Percentiles rank a stretch among this genome's conserved stretches.
Conservation (phyloP, 2,329 filamentous ascomycete species). For the Camptophora hylomeconis region DNA sequence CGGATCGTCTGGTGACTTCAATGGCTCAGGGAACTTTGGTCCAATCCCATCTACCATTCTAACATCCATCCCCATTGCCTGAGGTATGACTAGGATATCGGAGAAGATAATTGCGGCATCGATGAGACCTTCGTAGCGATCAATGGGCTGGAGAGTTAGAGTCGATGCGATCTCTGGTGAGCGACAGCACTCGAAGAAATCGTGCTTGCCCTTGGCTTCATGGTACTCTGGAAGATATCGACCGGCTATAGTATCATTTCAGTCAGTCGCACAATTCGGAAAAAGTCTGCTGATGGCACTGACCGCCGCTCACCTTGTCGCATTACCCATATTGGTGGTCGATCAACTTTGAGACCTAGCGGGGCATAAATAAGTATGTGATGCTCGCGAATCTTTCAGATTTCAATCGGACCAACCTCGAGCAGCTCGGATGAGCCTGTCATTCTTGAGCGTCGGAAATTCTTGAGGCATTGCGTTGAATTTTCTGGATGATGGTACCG, state of each 20-base stretch:
- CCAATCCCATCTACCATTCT: slow-evolving; percentile 98
- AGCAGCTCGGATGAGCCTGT: slow-evolving; percentile 79
- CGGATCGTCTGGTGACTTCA: slow-evolving; percentile 64
- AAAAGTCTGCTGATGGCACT: slow-evolving; percentile 8
- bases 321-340: slow-evolving; percentile 98
- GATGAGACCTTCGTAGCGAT: slow-evolving; percentile 78
- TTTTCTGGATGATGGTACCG: no score
- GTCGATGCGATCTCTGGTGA: slow-evolving; percentile 85
- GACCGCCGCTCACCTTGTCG: slow-evolving; percentile 60
- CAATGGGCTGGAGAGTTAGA: slow-evolving; percentile 85
- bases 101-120: slow-evolving; percentile 98
- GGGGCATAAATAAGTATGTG: slow-evolving; percentile 1
- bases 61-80: slow-evolving; percentile 96
- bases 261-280: slow-evolving; percentile 1
- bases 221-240: slow-evolving; percentile 98
- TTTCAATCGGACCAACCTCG: slow-evolving; percentile 46
- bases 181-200: slow-evolving; percentile 98
- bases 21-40: slow-evolving; percentile 79
- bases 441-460: slow-evolving; percentile 82
- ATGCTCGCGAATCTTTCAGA: slow-evolving; percentile 1
- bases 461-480: slow-evolving; percentile 59
- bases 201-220: slow-evolving; percentile 73
- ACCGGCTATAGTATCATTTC: slow-evolving; percentile 72
- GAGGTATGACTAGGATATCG: slow-evolving; percentile 92
- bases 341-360: slow-evolving; percentile 69